phyloP scores from a whole-genome alignment of 108 stramenopile genomes.

The Fistulifera pelliculosa region DNA sequence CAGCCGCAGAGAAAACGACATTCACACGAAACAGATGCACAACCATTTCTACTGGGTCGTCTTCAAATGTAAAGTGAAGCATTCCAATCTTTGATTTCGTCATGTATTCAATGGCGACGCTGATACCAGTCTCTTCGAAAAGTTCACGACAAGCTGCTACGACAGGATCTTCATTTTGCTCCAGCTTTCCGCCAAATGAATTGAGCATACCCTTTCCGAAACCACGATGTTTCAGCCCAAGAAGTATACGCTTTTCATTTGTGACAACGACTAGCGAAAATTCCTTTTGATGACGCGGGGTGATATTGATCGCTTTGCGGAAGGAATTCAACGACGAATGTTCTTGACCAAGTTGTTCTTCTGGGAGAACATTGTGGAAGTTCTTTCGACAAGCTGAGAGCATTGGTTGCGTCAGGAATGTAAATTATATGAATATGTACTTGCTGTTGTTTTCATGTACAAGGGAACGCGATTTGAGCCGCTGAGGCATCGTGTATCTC shows the following conservation, averaged over 20 bases:
- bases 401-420: no score
- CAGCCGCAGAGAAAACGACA: conserved; percentile 10
- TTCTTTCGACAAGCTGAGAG: no score
- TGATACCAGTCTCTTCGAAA: conserved; percentile 55
- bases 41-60: conserved; percentile 43
- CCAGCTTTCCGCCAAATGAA: conserved; percentile 69
- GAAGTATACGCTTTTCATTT: conserved; percentile 28
- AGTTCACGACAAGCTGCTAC: conserved; percentile 55
- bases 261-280: conserved; percentile 36
- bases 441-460: no score
- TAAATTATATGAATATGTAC: no score
- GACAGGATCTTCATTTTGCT: conserved; percentile 28
- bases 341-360: no score
- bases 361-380: no score
- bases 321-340: no score
- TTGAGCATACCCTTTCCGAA: conserved; percentile 65
- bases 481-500: no score
- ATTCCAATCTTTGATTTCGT: conserved; percentile 39
- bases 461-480: no score
- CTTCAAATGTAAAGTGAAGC: conserved; percentile 57
- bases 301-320: no score
- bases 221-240: conserved; percentile 64
- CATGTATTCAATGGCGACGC: conserved; percentile 21
- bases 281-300: conserved; percentile 13
- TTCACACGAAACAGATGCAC: conserved; percentile 59